A percentile compares a stretch with the other conserved stretches of the same genome.
Evolutionary conservation across 768 basidiomycete species (phyloP).

Genomic region (Mycena capillaripes): DNA sequence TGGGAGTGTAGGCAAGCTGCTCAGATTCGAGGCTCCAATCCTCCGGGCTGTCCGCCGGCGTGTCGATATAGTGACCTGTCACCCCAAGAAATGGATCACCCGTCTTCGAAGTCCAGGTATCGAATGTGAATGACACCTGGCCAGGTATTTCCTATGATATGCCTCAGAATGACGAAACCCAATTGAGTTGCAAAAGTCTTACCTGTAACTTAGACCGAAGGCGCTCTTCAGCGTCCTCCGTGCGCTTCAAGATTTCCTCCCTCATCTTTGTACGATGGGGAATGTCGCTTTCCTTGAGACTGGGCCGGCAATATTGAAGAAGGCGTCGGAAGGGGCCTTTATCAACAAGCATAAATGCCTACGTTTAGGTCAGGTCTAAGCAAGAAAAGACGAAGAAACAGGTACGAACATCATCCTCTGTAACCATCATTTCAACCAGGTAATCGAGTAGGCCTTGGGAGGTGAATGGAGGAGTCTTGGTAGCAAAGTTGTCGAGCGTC

Average conservation of each 20-base stretch:
- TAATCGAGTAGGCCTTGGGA: slow-evolving; percentile 39
- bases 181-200: neutral
- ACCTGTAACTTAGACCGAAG: slow-evolving; percentile 13
- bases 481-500: slow-evolving; percentile 33
- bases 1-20: slow-evolving; percentile 26
- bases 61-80: slow-evolving; percentile 38
- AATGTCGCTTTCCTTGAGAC: slow-evolving; percentile 36
- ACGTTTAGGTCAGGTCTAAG: neutral
- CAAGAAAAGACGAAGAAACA: neutral
- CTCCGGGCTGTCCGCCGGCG: neutral
- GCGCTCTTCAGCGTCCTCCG: slow-evolving; percentile 5
- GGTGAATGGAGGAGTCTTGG: slow-evolving; percentile 32
- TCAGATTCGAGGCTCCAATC: slow-evolving; percentile 28
- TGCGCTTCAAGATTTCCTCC: slow-evolving; percentile 36
- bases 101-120: slow-evolving; percentile 34
- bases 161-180: no score
- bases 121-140: slow-evolving; percentile 34
- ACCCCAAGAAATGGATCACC: slow-evolving; percentile 37
- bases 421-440: slow-evolving; percentile 39
- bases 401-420: slow-evolving; percentile 33
- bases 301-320: slow-evolving; percentile 37
- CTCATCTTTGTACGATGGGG: slow-evolving; percentile 40
- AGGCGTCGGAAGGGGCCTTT: slow-evolving; percentile 36
- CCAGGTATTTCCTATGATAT: slow-evolving; percentile 17
- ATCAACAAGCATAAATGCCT: slow-evolving; percentile 42